A percentile compares a stretch with the other conserved stretches of the same genome.
Conservation (phyloP, 768 basidiomycete genomes). For the Tylopilus sp. region DNA sequence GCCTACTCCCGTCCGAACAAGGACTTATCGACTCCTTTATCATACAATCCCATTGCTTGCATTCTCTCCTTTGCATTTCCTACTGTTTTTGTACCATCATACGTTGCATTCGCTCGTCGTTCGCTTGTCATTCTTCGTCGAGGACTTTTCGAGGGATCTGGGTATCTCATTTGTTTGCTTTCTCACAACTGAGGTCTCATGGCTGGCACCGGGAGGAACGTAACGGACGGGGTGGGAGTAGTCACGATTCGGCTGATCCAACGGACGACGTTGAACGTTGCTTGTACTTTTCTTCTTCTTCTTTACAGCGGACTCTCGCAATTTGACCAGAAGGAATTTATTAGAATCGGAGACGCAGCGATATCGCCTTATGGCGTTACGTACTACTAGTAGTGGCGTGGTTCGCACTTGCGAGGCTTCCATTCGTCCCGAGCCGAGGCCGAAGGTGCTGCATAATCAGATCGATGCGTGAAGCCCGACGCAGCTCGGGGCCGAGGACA, state of each 20-base stretch:
- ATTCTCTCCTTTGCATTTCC: conserved; percentile 16
- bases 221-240: not conserved
- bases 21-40: conserved; percentile 29
- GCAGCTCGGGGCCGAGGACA: no score
- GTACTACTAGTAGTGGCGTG: not conserved
- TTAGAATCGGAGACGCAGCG: not conserved
- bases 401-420: not conserved
- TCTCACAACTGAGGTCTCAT: conserved; percentile 1
- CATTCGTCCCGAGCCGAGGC: no score
- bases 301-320: conserved; percentile 18
- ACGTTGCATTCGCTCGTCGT: conserved; percentile 6
- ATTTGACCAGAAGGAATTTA: conserved; percentile 14
- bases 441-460: no score
- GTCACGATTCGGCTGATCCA: not conserved
- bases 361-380: not conserved
- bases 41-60: conserved; percentile 32
- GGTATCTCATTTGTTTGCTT: conserved; percentile 4
- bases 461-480: no score
- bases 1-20: conserved; percentile 16
- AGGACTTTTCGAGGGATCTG: conserved; percentile 1
- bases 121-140: not conserved
- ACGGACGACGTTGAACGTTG: conserved; percentile 15
- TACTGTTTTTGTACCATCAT: conserved; percentile 17
- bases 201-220: not conserved
- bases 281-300: conserved; percentile 15